These are phyloP conservation scores for Solanum bukasovii DNA, from an alignment of 257 asterid genomes.

Conservation along the genomic window DNA sequence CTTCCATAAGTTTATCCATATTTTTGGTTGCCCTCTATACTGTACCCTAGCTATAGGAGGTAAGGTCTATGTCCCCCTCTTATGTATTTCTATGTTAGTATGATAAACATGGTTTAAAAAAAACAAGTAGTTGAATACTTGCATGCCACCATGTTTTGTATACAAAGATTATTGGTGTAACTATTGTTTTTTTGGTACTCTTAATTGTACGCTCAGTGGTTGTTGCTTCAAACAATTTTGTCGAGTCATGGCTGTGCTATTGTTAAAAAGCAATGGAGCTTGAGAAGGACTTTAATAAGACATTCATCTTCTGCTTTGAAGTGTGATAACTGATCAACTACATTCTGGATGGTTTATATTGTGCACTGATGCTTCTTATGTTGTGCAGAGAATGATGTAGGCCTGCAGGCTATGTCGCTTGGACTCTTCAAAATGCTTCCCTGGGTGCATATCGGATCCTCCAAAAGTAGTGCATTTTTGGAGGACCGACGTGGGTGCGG, in stretches of 20 bases:
- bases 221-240: neutral
- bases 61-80: neutral
- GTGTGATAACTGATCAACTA: neutral
- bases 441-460: neutral
- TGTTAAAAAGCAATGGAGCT: neutral
- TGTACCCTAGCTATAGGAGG: neutral
- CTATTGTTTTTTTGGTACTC: conserved; percentile 8
- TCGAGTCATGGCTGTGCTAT: neutral
- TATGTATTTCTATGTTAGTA: neutral
- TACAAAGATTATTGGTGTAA: neutral
- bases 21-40: neutral
- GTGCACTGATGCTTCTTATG: neutral
- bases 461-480: neutral
- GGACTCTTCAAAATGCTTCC: neutral
- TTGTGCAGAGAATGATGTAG: neutral
- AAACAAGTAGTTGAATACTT: neutral
- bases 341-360: neutral
- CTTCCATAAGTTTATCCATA: neutral
- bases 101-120: neutral
- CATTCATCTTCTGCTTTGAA: neutral
- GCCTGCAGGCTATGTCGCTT: neutral
- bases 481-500: neutral
- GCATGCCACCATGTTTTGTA: neutral
- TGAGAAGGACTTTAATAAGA: neutral
- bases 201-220: neutral